A percentile compares a stretch with the other conserved stretches of the same genome.
Conservation (phyloP, 2,329 filamentous ascomycete species). For the Aureobasidium subglaciale region DNA sequence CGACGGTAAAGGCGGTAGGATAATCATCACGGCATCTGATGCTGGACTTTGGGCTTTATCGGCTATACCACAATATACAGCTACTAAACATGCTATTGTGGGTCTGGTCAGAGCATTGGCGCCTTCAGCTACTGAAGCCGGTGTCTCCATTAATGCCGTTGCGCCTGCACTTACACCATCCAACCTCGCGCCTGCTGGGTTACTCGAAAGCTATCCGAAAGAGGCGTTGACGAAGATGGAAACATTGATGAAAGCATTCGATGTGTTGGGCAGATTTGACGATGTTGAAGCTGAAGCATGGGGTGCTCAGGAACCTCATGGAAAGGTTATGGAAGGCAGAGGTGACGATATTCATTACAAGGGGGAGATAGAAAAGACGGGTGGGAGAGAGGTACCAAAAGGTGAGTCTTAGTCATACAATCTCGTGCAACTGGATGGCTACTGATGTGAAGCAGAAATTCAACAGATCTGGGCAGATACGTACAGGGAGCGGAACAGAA, state of each 20-base stretch:
- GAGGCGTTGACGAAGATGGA: constrained; percentile 36
- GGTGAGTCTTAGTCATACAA: constrained; percentile 2
- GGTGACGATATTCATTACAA: constrained; percentile 24
- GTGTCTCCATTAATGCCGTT: constrained; percentile 35
- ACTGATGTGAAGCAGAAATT: constrained; percentile 13
- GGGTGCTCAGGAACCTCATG: constrained; percentile 22
- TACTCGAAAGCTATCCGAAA: constrained; percentile 31
- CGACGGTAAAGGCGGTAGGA: constrained; percentile 22
- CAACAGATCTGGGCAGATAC: constrained; percentile 23
- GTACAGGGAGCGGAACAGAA: constrained; percentile 25
- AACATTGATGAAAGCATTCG: constrained; percentile 35
- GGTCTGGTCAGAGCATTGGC: constrained; percentile 33
- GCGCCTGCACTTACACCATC: constrained; percentile 36
- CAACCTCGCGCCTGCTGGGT: constrained; percentile 32
- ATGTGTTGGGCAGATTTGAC: constrained; percentile 27
- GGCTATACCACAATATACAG: constrained; percentile 34
- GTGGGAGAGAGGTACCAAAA: constrained; percentile 18
- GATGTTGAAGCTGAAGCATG: constrained; percentile 22
- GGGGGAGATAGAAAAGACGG: constrained; percentile 18
- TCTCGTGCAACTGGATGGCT: neutral
- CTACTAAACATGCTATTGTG: constrained; percentile 37
- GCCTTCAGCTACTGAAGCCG: constrained; percentile 26
- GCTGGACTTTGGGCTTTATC: constrained; percentile 30
- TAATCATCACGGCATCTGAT: constrained; percentile 30
- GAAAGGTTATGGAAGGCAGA: constrained; percentile 25